phyloP scores from a whole-genome alignment of 805 yeast species.

The Scheffersomyces ergatensis region DNA sequence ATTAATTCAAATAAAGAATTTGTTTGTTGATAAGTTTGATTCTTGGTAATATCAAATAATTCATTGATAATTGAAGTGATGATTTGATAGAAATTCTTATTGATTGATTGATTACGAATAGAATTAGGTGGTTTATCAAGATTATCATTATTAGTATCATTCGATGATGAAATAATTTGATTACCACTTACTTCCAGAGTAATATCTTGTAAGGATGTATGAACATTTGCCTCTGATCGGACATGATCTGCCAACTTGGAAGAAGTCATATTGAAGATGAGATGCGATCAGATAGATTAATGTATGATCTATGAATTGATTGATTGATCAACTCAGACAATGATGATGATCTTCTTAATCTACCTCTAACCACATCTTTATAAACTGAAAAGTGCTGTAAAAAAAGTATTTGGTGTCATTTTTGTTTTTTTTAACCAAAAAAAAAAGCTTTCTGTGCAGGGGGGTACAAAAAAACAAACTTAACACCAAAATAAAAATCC shows the following conservation, averaged over 20 bases:
- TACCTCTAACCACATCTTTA: too few species aligned
- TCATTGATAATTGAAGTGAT: background rate
- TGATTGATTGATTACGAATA: background rate
- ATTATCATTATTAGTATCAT: background rate
- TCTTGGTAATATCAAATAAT: background rate
- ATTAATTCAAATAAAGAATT: conserved; percentile 2
- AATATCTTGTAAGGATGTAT: background rate
- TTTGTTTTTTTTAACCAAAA: too few species aligned
- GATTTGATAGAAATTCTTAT: background rate
- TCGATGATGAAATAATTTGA: background rate
- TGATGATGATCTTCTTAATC: background rate
- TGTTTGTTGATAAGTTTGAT: background rate
- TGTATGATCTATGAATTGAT: too few species aligned
- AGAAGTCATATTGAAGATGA: background rate
- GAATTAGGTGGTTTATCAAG: background rate
- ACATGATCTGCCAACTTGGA: background rate
- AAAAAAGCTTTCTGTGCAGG: too few species aligned
- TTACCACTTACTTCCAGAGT: background rate
- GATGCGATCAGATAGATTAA: background rate
- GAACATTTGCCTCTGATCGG: background rate
- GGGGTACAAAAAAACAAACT: too few species aligned
- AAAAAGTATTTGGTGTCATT: too few species aligned
- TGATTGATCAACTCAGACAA: background rate
- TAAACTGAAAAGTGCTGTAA: too few species aligned
- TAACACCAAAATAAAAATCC: too few species aligned